Percentiles rank a stretch among this genome's conserved stretches.
Conservation (phyloP, 495 filamentous ascomycete genomes). For the Aspergillus funiculosus region DNA sequence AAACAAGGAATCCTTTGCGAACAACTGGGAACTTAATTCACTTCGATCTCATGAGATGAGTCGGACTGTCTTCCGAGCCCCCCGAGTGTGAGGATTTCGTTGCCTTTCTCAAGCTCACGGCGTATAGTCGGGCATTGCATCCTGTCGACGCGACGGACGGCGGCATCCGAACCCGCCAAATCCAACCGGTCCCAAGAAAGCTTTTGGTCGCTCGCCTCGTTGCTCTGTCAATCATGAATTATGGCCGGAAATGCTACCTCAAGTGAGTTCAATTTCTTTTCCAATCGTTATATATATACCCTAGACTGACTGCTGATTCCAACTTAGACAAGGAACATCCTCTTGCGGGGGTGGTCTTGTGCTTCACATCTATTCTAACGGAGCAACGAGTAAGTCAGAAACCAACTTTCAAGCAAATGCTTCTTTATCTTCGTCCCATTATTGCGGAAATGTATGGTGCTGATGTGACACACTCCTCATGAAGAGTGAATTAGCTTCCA, state of each 20-base stretch:
- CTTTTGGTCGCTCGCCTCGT: background rate
- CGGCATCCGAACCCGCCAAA: background rate
- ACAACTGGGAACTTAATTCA: too few relatives aligned
- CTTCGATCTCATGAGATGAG: too few relatives aligned
- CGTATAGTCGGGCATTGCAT: too few relatives aligned
- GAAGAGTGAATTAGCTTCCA: slow-evolving; percentile 62
- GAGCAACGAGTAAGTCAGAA: slow-evolving; percentile 64
- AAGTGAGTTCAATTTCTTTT: slow-evolving; percentile 26
- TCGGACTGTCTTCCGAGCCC: too few relatives aligned
- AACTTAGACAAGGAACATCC: slow-evolving; percentile 53
- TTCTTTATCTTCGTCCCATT: too few relatives aligned
- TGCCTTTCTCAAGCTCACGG: too few relatives aligned
- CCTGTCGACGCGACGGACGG: too few relatives aligned
- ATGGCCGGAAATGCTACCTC: slow-evolving; percentile 37
- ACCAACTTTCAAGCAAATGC: too few relatives aligned
- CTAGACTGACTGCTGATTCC: slow-evolving; percentile 6
- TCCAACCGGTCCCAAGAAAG: background rate
- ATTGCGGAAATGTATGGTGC: background rate
- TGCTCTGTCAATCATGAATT: slow-evolving; percentile 34
- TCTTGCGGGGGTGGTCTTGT: slow-evolving; percentile 75
- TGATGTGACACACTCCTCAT: slow-evolving; percentile 10
- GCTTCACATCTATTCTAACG: slow-evolving; percentile 80
- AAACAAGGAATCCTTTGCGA: slow-evolving; percentile 3
- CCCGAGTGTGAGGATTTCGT: too few relatives aligned
- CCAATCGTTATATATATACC: background rate